Conservation (phyloP, 108 stramenopile genomes). For the Conticribra weissflogii region DNA sequence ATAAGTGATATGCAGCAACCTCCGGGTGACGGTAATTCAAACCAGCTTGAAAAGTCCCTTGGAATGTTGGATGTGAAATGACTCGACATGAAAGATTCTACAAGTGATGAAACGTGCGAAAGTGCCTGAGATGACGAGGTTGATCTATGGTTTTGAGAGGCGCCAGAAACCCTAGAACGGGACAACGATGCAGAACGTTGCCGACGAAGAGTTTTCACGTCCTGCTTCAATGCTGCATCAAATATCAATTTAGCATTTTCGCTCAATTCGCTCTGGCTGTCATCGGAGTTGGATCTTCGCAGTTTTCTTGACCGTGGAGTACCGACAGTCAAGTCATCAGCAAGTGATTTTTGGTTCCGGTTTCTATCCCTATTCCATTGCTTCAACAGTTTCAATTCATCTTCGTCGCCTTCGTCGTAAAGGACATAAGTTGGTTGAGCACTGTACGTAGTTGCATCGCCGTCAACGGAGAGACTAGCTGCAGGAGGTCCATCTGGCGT, state of each 20-base stretch:
- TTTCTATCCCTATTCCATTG: constrained; percentile 32
- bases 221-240: constrained; percentile 33
- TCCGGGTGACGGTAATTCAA: constrained; percentile 40
- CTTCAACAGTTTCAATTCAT: background rate
- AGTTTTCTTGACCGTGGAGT: constrained; percentile 12
- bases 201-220: constrained; percentile 4
- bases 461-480: background rate
- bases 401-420: constrained; percentile 7
- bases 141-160: background rate
- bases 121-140: background rate
- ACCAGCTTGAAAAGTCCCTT: constrained; percentile 34
- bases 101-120: constrained; percentile 11
- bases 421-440: constrained; percentile 5
- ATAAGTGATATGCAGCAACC: constrained; percentile 30
- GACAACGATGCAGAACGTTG: constrained; percentile 2
- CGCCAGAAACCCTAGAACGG: background rate
- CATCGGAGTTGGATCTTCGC: constrained; percentile 15
- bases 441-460: background rate
- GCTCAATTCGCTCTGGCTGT: constrained; percentile 28
- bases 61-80: constrained; percentile 33
- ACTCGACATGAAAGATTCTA: constrained; percentile 6
- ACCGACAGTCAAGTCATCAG: constrained; percentile 46
- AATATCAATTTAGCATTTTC: constrained; percentile 33
- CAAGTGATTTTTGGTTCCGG: constrained; percentile 24
- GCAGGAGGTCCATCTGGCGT: background rate